Conservation (phyloP, 228 moss, liverwort and hornwort species). For the Sphagnum fallax region DNA sequence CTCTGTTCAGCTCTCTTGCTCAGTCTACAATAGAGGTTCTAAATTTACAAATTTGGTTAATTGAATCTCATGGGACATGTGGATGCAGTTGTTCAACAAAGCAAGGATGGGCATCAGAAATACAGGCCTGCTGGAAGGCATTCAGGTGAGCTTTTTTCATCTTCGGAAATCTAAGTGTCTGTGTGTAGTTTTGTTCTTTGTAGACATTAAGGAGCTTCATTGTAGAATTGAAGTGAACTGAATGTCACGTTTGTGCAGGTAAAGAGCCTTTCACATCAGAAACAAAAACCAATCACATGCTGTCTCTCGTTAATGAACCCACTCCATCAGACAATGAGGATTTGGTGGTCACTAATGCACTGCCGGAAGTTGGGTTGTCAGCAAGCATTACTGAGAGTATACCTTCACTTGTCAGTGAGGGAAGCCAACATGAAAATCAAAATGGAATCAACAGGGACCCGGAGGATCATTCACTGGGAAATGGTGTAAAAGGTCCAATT, state of each 20-base stretch:
- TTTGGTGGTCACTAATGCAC: slow-evolving; percentile 1
- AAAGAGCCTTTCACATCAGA: slow-evolving; percentile 36
- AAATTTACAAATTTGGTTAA: too few relatives aligned
- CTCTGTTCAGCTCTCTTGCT: too few relatives aligned
- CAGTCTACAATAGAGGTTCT: too few relatives aligned
- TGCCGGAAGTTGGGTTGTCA: slow-evolving; percentile 1
- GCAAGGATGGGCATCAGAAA: too few relatives aligned
- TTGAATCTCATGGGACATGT: too few relatives aligned
- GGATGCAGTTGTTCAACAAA: too few relatives aligned
- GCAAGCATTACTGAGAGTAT: not conserved
- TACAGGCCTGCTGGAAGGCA: too few relatives aligned
- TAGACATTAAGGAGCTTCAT: too few relatives aligned
- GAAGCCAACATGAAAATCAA: slow-evolving; percentile 15
- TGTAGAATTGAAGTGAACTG: not conserved
- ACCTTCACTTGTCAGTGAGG: not conserved
- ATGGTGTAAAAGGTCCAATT: not conserved
- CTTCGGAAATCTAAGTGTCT: too few relatives aligned
- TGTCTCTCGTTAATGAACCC: slow-evolving; percentile 17
- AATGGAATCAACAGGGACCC: slow-evolving; percentile 2
- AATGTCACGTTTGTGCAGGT: slow-evolving; percentile 16
- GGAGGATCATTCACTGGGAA: slow-evolving; percentile 5
- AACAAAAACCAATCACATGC: slow-evolving; percentile 27
- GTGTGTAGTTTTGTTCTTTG: too few relatives aligned
- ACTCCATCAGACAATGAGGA: slow-evolving; percentile 11
- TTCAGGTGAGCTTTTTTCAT: too few relatives aligned